Base-by-base conservation (phyloP, 306 rosid species). In the Quercus alba region DNA sequence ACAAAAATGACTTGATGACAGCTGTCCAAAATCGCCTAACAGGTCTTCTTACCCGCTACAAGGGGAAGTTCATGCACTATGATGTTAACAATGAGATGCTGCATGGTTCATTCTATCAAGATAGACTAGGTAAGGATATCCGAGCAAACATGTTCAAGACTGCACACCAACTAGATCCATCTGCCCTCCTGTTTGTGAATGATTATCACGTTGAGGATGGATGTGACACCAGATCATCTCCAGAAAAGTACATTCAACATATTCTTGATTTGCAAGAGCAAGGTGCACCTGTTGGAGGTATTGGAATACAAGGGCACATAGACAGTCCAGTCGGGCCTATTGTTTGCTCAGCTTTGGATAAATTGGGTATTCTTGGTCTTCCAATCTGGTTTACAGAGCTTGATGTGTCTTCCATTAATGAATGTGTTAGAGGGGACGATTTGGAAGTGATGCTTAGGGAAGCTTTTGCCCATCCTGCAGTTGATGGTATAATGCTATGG, bases 71-170 rank as follows among this genome's bases (percentile, higher is more conserved):
- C 92, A 87, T 21, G 83, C 98, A 93, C 77, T 91, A 90, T 54
- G 97, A 96, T 85, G 98, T 93, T 28, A 96, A 96, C 76, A 96
- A 96, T 18, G 99, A 93, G 85, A 93, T 96, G 99, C 72, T 93
- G 79, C 97, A 91, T 25, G 98, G 97, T 67, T 88, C 97, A 55
- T 96, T 89, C 86, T 90, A 87, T 80, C 90, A 90, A 54, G 97
- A 93, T 59, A 86, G 77, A 63, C 82, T 96, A 11, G 98, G 98
- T 3, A 93, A 87, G 49, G 97, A 89, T 63, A 85, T 87, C 59
- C 84, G 98, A 62, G 88, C 93, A 6, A 87, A 86, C 87, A 90
- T 96, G 98, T 96, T 96, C 89, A 93, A 91, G 90, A 81, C 5
- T 7, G 97, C 97, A 46, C 90, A 84, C 77, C 84, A 88, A 58